These are phyloP conservation scores for Candida cerambycidarum DNA, from an alignment of 805 yeast genomes.

Conservation along the genomic window DNA sequence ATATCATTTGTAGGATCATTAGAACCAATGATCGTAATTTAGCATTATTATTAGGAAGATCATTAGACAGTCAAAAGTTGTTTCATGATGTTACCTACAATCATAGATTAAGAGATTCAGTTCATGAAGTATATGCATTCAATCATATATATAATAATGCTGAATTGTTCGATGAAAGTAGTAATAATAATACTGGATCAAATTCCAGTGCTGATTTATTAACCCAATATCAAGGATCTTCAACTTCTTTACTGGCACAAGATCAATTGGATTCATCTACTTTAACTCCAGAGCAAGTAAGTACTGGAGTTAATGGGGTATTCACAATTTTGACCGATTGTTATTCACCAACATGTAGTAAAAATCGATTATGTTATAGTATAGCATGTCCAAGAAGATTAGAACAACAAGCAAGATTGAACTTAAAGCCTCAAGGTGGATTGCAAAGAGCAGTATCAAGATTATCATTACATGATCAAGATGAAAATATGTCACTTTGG, in stretches of 20 bases:
- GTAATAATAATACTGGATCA: constrained; percentile 9
- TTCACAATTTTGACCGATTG: constrained; percentile 91
- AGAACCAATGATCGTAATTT: constrained; percentile 88
- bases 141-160: constrained; percentile 52
- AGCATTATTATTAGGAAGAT: constrained; percentile 84
- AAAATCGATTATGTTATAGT: constrained; percentile 85
- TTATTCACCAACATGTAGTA: constrained; percentile 94
- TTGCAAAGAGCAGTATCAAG: constrained; percentile 72
- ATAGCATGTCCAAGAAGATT: constrained; percentile 95
- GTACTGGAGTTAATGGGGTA: constrained; percentile 71
- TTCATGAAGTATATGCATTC: constrained; percentile 84
- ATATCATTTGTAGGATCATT: constrained; percentile 79
- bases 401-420: constrained; percentile 92
- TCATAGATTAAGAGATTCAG: constrained; percentile 86
- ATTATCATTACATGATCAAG: constrained; percentile 63
- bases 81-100: constrained; percentile 96
- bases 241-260: constrained; percentile 7
- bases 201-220: constrained; percentile 14
- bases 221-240: constrained; percentile 12
- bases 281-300: constrained; percentile 6
- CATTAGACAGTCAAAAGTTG: constrained; percentile 89
- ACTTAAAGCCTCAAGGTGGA: constrained; percentile 85
- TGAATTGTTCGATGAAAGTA: constrained; percentile 40
- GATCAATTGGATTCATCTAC: constrained; percentile 6
- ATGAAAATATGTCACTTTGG: constrained; percentile 86